Percentiles rank a stretch among this genome's conserved stretches.
phyloP scores from a whole-genome alignment of 2,329 filamentous ascomycete species.

The Gliomastix tumulicola region DNA sequence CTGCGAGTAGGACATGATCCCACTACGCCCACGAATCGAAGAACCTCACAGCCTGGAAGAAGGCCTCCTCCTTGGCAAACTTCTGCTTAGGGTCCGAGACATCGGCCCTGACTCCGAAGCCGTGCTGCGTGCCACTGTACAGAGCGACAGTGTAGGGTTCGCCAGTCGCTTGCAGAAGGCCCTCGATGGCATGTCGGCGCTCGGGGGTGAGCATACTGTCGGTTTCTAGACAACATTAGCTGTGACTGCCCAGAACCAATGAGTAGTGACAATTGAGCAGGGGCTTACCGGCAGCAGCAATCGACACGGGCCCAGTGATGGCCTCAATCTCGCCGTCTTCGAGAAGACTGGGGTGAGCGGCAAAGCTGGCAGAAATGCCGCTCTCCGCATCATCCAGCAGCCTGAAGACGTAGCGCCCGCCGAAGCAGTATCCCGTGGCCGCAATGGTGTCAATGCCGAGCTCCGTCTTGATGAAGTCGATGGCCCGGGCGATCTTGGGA shows the following conservation, averaged over 20 bases:
- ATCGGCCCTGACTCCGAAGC: conserved; percentile 63
- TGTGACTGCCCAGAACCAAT: not conserved
- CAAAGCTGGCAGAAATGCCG: conserved; percentile 25
- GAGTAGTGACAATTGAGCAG: not conserved
- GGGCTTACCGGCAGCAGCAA: conserved; percentile 47
- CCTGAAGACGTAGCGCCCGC: conserved; percentile 47
- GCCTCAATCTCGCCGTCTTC: conserved; percentile 45
- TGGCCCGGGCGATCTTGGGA: conserved; percentile 10
- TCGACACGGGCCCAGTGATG: conserved; percentile 42
- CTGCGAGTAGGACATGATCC: too few relatives aligned
- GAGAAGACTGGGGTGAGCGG: conserved; percentile 55
- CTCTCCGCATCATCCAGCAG: conserved; percentile 43
- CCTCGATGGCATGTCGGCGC: conserved; percentile 44
- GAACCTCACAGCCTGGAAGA: conserved; percentile 67
- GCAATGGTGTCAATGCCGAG: conserved; percentile 39
- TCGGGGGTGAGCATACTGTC: conserved; percentile 45
- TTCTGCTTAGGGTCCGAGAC: conserved; percentile 39
- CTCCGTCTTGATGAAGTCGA: conserved; percentile 23
- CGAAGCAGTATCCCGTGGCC: conserved; percentile 54
- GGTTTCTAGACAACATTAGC: conserved; percentile 25
- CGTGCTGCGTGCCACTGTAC: conserved; percentile 60
- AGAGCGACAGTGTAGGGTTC: conserved; percentile 57
- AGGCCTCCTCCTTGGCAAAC: conserved; percentile 69
- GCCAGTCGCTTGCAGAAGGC: conserved; percentile 37
- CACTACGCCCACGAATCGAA: conserved; percentile 46